These are phyloP conservation scores for Podila epicladia DNA, from an alignment of 192 early-diverging fungal genomes.

Conservation along the genomic window DNA sequence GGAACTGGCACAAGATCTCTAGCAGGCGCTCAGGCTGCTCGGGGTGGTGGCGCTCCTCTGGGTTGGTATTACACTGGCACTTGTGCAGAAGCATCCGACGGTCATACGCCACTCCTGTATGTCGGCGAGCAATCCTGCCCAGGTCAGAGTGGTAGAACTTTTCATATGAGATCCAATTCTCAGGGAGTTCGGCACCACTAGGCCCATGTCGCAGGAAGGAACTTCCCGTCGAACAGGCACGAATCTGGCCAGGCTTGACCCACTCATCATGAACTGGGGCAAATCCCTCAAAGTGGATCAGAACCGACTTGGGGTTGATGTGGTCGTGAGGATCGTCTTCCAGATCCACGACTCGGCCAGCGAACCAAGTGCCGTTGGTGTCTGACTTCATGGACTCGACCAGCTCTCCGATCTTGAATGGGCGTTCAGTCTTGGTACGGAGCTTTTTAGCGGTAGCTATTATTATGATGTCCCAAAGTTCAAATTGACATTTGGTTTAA, in stretches of 20 bases:
- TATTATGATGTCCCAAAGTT: background rate
- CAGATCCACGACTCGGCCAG: constrained; percentile 42
- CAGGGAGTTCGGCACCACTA: constrained; percentile 46
- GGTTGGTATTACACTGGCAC: constrained; percentile 59
- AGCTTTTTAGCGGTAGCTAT: constrained; percentile 22
- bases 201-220: constrained; percentile 53
- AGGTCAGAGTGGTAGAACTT: constrained; percentile 57
- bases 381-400: constrained; percentile 51
- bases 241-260: constrained; percentile 53
- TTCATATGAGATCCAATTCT: constrained; percentile 58
- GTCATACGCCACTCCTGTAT: constrained; percentile 61
- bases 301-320: constrained; percentile 52
- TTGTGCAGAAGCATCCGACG: constrained; percentile 57
- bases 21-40: constrained; percentile 62
- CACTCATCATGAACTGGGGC: constrained; percentile 61
- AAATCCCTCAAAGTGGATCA: constrained; percentile 64
- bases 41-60: constrained; percentile 56
- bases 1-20: constrained; percentile 56
- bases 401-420: constrained; percentile 48
- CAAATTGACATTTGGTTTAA: background rate
- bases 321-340: constrained; percentile 50
- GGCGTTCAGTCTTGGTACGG: constrained; percentile 33
- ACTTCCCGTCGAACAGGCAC: constrained; percentile 43
- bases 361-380: constrained; percentile 46
- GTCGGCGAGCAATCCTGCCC: constrained; percentile 45